A percentile compares a stretch with the other conserved stretches of the same genome.
Conservation (phyloP, 176 grass and related monocot species). For the Bonia amplexicaulis region DNA sequence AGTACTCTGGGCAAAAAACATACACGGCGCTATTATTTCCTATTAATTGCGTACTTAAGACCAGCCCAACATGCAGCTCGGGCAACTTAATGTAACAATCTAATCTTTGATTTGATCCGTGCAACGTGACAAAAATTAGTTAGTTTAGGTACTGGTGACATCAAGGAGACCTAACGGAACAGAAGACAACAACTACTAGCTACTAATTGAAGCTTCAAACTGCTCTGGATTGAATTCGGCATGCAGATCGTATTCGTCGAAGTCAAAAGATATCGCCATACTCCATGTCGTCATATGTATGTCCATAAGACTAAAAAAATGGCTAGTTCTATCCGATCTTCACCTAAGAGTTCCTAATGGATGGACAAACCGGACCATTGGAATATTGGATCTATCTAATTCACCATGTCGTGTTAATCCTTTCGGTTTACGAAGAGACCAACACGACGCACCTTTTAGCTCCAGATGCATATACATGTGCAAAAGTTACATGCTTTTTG, state of each 20-base stretch:
- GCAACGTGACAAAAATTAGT: slow-evolving; percentile 1
- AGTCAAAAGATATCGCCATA: not conserved
- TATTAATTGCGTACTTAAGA: not conserved
- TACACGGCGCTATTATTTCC: not conserved
- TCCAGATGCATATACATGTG: not conserved
- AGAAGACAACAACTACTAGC: not conserved
- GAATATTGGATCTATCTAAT: not conserved
- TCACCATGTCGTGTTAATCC: not conserved
- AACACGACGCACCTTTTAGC: not conserved
- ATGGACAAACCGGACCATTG: not conserved
- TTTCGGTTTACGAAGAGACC: not conserved
- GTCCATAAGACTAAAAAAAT: not conserved
- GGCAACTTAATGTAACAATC: not conserved
- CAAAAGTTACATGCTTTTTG: not conserved
- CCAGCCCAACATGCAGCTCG: not conserved
- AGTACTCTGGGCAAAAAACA: not conserved
- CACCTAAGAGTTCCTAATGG: slow-evolving; percentile 14
- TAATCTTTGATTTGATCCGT: not conserved
- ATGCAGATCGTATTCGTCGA: not conserved
- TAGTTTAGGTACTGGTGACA: slow-evolving; percentile 24
- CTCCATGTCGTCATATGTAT: too few species aligned
- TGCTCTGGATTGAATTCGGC: not conserved
- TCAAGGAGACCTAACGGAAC: not conserved
- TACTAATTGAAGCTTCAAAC: not conserved
- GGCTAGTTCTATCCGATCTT: not conserved